A percentile compares a stretch with the other conserved stretches of the same genome.
Conservation (phyloP, 257 asterid species). For the Henckelia pumila region DNA sequence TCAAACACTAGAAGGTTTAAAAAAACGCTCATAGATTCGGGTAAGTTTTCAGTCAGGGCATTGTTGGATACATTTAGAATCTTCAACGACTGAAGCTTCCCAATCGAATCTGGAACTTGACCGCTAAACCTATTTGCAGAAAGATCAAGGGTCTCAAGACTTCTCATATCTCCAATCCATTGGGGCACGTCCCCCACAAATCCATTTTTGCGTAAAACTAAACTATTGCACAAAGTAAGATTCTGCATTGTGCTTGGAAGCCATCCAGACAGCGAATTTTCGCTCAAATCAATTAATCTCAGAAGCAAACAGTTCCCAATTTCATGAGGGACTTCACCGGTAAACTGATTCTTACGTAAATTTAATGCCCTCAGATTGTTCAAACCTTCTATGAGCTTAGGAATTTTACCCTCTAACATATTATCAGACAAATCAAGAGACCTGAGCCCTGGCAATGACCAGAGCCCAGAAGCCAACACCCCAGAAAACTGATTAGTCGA, state of each 20-base stretch:
- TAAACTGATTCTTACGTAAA: conserved; percentile 52
- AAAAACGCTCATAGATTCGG: conserved; percentile 51
- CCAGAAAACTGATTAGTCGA: conserved; percentile 86
- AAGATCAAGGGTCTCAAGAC: conserved; percentile 62
- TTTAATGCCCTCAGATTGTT: conserved; percentile 54
- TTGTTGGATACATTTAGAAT: conserved; percentile 58
- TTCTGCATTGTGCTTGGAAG: conserved; percentile 70
- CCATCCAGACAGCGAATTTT: conserved; percentile 51
- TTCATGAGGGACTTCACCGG: conserved; percentile 61
- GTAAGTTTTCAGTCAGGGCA: conserved; percentile 55
- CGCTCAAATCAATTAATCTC: conserved; percentile 68
- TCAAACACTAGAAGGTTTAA: conserved; percentile 59
- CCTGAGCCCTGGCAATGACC: conserved; percentile 70
- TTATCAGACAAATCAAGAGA: conserved; percentile 79
- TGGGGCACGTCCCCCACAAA: conserved; percentile 52
- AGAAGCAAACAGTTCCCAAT: conserved; percentile 63
- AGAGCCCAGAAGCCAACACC: conserved; percentile 52
- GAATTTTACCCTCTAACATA: conserved; percentile 63
- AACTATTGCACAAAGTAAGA: conserved; percentile 54
- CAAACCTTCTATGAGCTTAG: conserved; percentile 49
- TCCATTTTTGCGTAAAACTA: conserved; percentile 45
- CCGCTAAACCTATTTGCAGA: conserved; percentile 67
- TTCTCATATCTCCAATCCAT: conserved; percentile 80
- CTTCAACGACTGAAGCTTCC: conserved; percentile 59
- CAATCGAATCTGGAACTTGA: conserved; percentile 50